These are phyloP conservation scores for Priceomyces castillae DNA, from an alignment of 805 yeast species.

Conservation along the genomic window DNA sequence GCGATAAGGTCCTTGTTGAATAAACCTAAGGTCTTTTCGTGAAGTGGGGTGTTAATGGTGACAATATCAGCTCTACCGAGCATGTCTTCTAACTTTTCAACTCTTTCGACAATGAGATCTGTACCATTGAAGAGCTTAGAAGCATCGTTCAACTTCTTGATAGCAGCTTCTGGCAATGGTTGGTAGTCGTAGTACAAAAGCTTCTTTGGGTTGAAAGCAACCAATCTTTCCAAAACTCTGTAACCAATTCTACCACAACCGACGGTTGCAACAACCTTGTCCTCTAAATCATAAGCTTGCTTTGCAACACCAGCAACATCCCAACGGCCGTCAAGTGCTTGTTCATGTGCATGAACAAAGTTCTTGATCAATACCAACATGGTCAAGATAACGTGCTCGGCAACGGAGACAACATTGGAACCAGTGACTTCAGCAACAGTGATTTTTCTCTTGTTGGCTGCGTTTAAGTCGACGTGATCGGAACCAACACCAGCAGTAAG, in stretches of 20 bases:
- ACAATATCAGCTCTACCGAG: slow-evolving; percentile 68
- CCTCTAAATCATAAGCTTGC: slow-evolving; percentile 72
- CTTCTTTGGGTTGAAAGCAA: slow-evolving; percentile 73
- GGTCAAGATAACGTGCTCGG: slow-evolving; percentile 77
- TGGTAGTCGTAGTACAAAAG: slow-evolving; percentile 75
- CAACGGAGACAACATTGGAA: slow-evolving; percentile 75
- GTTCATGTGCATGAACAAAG: slow-evolving; percentile 76
- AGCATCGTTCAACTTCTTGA: slow-evolving; percentile 35
- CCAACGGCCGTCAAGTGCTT: slow-evolving; percentile 62
- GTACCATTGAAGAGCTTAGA: slow-evolving; percentile 43
- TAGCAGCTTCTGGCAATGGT: slow-evolving; percentile 54
- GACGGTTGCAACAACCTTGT: slow-evolving; percentile 73
- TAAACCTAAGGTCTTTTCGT: slow-evolving; percentile 64
- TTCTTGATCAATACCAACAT: slow-evolving; percentile 69
- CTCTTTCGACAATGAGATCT: slow-evolving; percentile 55
- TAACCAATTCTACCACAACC: slow-evolving; percentile 83
- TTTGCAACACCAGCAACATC: slow-evolving; percentile 75
- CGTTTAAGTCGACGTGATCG: slow-evolving; percentile 72
- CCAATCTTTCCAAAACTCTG: slow-evolving; percentile 67
- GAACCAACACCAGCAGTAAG: slow-evolving; percentile 86
- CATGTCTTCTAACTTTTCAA: slow-evolving; percentile 60
- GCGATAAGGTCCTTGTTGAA: slow-evolving; percentile 63
- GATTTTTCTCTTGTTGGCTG: slow-evolving; percentile 60
- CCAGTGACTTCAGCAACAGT: slow-evolving; percentile 81
- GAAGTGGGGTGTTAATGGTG: slow-evolving; percentile 75